These are phyloP conservation scores for Polytolypa hystricis DNA, from an alignment of 2,329 filamentous ascomycete genomes.

Conservation along the genomic window DNA sequence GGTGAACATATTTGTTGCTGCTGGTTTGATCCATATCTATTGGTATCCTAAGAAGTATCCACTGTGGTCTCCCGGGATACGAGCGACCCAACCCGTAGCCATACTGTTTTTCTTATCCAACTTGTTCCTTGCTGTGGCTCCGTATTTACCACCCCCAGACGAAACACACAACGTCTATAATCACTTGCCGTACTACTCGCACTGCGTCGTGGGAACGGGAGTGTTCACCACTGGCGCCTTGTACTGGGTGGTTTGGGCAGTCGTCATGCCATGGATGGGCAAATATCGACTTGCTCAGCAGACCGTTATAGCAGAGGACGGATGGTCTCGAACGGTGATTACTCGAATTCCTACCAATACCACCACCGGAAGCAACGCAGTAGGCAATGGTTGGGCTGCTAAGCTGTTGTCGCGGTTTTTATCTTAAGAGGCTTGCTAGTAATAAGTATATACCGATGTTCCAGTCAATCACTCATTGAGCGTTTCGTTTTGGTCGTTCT, in stretches of 20 bases:
- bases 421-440: too few species aligned
- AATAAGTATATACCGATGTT: conserved; percentile 1
- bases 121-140: conserved; percentile 41
- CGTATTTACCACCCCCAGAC: conserved; percentile 38
- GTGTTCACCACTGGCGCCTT: conserved; percentile 40
- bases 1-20: conserved; percentile 41
- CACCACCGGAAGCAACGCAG: too few species aligned
- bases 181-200: conserved; percentile 42
- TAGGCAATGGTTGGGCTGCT: too few species aligned
- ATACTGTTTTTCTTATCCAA: conserved; percentile 44
- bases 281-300: conserved; percentile 46
- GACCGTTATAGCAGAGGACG: conserved; percentile 46
- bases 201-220: conserved; percentile 42
- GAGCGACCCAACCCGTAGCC: conserved; percentile 39
- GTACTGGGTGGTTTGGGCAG: conserved; percentile 43
- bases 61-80: conserved; percentile 40
- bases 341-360: conserved; percentile 34
- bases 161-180: conserved; percentile 41
- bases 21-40: conserved; percentile 40
- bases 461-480: too few species aligned
- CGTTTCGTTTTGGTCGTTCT: too few species aligned
- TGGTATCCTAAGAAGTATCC: conserved; percentile 27
- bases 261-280: conserved; percentile 34
- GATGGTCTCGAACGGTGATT: conserved; percentile 52
- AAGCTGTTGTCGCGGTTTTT: too few species aligned